Evolutionary conservation across 495 filamentous ascomycete species (phyloP).

Genomic region (Pyrenopolyporus hunteri): DNA sequence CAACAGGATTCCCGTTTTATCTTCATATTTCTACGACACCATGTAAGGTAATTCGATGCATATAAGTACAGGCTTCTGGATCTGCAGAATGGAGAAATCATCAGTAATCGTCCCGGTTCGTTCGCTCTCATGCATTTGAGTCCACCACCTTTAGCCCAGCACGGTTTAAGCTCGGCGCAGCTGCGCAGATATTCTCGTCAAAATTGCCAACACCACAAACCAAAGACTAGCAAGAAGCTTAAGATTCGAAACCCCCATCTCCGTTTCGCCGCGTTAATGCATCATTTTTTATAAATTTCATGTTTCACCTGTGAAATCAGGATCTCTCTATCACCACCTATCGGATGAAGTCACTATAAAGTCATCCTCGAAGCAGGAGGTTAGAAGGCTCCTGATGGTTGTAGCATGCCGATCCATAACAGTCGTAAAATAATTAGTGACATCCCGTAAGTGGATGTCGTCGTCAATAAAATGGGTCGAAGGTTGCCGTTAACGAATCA

Average conservation of each 20-base stretch:
- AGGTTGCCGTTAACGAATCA: background rate
- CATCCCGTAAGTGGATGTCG: background rate
- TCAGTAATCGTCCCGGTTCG: conserved; percentile 23
- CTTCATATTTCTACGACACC: conserved; percentile 9
- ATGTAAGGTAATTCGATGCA: conserved; percentile 9
- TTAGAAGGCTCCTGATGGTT: background rate
- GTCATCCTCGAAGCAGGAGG: conserved; percentile 7
- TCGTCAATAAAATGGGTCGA: conserved; percentile 5
- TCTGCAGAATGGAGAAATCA: conserved; percentile 8
- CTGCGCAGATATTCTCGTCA: conserved; percentile 7
- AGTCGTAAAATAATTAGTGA: background rate
- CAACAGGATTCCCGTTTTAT: background rate
- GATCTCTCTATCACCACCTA: background rate
- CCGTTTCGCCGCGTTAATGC: conserved; percentile 36
- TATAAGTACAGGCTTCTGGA: conserved; percentile 15
- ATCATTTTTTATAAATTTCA: conserved; percentile 20
- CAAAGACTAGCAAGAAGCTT: background rate
- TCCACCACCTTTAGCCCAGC: conserved; percentile 10
- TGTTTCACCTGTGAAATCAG: background rate
- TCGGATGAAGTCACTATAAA: conserved; percentile 3
- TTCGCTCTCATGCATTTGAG: conserved; percentile 29
- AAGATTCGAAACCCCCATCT: background rate
- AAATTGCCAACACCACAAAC: conserved; percentile 11
- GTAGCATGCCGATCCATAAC: background rate
- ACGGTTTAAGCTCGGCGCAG: conserved; percentile 4